phyloP scores from a whole-genome alignment of 2,329 filamentous ascomycete species.

The Aspergillus oerlinghausenensis region DNA sequence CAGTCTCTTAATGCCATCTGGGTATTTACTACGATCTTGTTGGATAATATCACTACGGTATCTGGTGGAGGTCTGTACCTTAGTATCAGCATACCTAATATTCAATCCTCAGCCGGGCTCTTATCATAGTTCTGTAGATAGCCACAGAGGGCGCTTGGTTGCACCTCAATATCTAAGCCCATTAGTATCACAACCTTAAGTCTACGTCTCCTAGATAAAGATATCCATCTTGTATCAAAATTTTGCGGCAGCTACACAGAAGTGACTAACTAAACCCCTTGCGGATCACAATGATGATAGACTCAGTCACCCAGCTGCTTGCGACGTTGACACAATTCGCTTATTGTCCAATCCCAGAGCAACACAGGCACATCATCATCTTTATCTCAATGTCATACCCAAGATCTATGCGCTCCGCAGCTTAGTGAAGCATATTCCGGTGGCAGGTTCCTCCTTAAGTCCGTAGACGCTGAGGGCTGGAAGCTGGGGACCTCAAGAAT shows the following conservation, averaged over 20 bases:
- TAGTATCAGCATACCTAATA: not conserved
- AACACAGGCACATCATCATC: not conserved
- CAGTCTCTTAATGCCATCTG: slow-evolving; percentile 9
- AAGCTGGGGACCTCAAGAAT: not conserved
- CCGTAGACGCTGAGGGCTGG: not conserved
- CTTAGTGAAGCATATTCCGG: not conserved
- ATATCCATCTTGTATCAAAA: not conserved
- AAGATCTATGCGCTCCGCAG: not conserved
- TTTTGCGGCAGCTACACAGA: not conserved
- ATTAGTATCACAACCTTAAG: too few relatives aligned
- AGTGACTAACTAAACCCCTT: not conserved
- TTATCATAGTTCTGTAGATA: not conserved
- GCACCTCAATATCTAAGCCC: not conserved
- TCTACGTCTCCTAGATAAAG: not conserved
- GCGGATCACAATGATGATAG: not conserved
- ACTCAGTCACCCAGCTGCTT: not conserved
- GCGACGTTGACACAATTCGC: not conserved
- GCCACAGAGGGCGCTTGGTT: not conserved
- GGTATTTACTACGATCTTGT: slow-evolving; percentile 6
- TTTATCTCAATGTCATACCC: not conserved
- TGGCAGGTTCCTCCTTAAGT: not conserved
- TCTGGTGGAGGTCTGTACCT: not conserved
- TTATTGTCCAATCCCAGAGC: not conserved
- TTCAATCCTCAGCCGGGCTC: not conserved
- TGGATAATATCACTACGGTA: slow-evolving; percentile 3